Base-by-base conservation (phyloP, 2,329 filamentous ascomycete species). In the Cryphonectria nitschkei region DNA sequence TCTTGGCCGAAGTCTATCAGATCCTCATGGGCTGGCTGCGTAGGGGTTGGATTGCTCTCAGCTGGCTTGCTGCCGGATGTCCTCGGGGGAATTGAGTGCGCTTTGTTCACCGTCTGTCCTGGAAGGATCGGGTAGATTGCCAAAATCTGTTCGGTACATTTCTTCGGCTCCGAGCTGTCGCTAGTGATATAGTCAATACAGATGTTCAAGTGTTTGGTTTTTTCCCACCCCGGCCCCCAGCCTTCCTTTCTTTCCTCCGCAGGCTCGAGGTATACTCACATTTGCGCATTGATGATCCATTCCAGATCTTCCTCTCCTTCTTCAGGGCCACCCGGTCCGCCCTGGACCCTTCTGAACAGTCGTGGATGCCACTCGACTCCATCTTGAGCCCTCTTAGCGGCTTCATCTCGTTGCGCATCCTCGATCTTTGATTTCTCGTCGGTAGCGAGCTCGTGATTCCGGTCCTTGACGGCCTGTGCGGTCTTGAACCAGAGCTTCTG, bases 361-460 rank as follows among this genome's bases (percentile, higher is more conserved):
- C 90, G 90, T 0, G 96, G 95, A 46, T 90, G 89, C 96, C 96
- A 99, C 74, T 97, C 93, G 9, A 94, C 84, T 16, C 92, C 92
- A 14, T 95, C 90, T 64, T 94, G 91, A 43, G 88, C 88, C 76
- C 96, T 88, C 77, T 89, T 89, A 26, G 94, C 92, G 1, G 96
- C 94, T 78, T 98, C 95, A 74, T 95, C 91, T 77, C 96, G 88
- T 81, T 99, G 96, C 77, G 88, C 90, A 76, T 98, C 95, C 79
- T 99, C 96, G 71, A 99, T 93, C 79, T 92, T 93, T n/a, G 93
- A 95, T 84, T 99, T 99, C 78, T 98, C 95, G 74, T 96, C 93
- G 0, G 96, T 99, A 4, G 96, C 96, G 11, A 92, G 82, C 75
- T 93, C 92, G 77, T 99, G 96, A 76, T 99, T 95, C 71, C 91